Percentiles rank a stretch among this genome's conserved stretches.
Conservation (phyloP, 2,329 filamentous ascomycete genomes). For the Pseudocercospora pini-densiflorae region DNA sequence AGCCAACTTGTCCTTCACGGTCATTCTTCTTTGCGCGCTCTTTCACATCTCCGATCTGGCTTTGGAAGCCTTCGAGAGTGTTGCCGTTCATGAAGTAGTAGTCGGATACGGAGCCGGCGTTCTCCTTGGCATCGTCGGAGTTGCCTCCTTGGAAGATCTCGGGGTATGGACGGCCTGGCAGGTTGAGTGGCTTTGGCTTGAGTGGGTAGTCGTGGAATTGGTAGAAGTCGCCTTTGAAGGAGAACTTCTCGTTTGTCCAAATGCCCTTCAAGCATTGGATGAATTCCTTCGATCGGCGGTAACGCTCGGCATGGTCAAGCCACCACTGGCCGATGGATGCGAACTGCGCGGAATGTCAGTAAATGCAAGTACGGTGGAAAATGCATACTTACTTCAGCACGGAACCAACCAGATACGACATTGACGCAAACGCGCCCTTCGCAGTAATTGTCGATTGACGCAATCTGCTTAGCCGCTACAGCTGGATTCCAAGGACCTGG, state of each 20-base stretch:
- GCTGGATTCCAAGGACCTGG: conserved; percentile 58
- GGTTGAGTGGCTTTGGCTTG: conserved; percentile 54
- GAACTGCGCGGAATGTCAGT: conserved; percentile 41
- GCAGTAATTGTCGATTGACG: conserved; percentile 58
- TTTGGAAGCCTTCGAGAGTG: conserved; percentile 57
- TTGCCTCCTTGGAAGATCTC: conserved; percentile 61
- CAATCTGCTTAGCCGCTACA: conserved; percentile 59
- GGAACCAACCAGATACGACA: conserved; percentile 60
- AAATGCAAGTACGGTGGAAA: not conserved
- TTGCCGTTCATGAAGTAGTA: conserved; percentile 65
- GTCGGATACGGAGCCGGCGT: conserved; percentile 54
- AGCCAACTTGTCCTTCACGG: conserved; percentile 52
- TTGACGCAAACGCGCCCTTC: conserved; percentile 59
- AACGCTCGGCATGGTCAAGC: conserved; percentile 59
- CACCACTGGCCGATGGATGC: conserved; percentile 59
- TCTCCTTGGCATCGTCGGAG: conserved; percentile 55
- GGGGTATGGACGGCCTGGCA: conserved; percentile 52
- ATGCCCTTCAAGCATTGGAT: conserved; percentile 57
- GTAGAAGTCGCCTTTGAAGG: conserved; percentile 58
- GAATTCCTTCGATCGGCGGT: conserved; percentile 56
- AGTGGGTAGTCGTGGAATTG: conserved; percentile 57
- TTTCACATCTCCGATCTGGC: conserved; percentile 56
- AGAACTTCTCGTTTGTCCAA: conserved; percentile 57
- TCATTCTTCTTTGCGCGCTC: conserved; percentile 51
- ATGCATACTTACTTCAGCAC: conserved; percentile 45